phyloP scores from a whole-genome alignment of 2,329 filamentous ascomycete species.

The Pseudocercospora musae region DNA sequence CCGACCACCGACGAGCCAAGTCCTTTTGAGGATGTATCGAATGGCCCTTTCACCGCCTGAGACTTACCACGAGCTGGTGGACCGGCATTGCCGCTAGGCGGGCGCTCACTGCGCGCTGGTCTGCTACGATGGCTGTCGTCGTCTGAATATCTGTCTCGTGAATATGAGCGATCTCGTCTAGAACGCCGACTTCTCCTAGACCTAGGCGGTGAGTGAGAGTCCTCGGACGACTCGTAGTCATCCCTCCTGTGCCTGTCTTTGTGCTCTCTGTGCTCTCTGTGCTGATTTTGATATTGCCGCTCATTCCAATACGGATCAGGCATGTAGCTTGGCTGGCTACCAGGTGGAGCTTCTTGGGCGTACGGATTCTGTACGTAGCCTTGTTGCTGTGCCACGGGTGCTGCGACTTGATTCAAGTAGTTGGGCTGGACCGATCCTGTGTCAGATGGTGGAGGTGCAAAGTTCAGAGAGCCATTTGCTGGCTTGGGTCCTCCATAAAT shows the following conservation, averaged over 20 bases:
- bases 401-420: conserved; percentile 23
- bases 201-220: conserved; percentile 3
- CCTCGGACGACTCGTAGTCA: conserved; percentile 13
- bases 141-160: conserved; percentile 14
- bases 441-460: conserved; percentile 22
- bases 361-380: conserved; percentile 30
- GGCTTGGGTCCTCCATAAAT: conserved; percentile 31
- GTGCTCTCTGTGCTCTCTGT: conserved; percentile 13
- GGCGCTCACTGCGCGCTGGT: conserved; percentile 20
- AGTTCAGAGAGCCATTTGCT: conserved; percentile 4
- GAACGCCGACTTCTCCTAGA: conserved; percentile 8
- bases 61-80: conserved; percentile 27
- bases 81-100: conserved; percentile 11
- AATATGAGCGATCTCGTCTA: conserved; percentile 11
- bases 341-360: conserved; percentile 26
- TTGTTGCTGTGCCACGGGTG: conserved; percentile 17
- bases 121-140: conserved; percentile 18
- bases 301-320: conserved; percentile 16
- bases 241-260: conserved; percentile 16
- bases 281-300: conserved; percentile 10
- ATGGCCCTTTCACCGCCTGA: conserved; percentile 18
- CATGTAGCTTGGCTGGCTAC: conserved; percentile 22
- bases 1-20: conserved; percentile 29
- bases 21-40: conserved; percentile 29
- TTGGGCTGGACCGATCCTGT: conserved; percentile 26